phyloP scores from a whole-genome alignment of 202 grass and related monocot genomes.

The Carex sylvatica region DNA sequence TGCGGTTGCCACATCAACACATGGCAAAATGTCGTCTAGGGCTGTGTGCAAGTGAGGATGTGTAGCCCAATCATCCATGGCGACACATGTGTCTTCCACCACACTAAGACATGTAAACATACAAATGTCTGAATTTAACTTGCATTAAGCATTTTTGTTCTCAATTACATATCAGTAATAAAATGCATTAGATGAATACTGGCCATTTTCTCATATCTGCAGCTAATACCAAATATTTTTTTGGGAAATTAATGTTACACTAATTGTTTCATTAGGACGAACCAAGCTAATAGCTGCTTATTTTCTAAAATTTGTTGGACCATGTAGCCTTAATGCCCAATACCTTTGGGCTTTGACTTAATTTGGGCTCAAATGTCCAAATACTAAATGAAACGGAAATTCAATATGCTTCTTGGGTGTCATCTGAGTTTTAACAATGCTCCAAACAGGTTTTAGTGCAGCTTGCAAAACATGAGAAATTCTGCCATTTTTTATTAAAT shows the following conservation, averaged over 20 bases:
- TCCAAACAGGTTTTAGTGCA: background rate
- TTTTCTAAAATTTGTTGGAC: background rate
- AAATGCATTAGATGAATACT: background rate
- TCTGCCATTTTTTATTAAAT: background rate
- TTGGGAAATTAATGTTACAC: background rate
- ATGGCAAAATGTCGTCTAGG: conserved; percentile 87
- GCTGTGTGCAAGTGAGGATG: conserved; percentile 76
- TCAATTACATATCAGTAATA: conserved; percentile 6
- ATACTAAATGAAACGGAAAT: background rate
- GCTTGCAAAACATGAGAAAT: background rate
- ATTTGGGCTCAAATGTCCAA: conserved; percentile 10
- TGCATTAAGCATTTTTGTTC: background rate
- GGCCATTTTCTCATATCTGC: background rate
- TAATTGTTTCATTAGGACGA: conserved; percentile 8
- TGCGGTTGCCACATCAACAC: conserved; percentile 64
- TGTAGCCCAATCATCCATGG: conserved; percentile 80
- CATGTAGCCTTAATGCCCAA: background rate
- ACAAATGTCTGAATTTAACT: background rate
- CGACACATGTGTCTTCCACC: conserved; percentile 69
- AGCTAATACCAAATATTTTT: background rate
- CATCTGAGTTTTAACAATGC: background rate
- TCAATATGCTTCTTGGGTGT: background rate
- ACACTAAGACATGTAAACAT: conserved; percentile 40
- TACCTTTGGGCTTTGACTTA: background rate
- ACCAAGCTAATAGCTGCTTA: background rate